These are phyloP conservation scores for Colletotrichum ledebouriae DNA, from an alignment of 2,329 filamentous ascomycete genomes.

Conservation along the genomic window DNA sequence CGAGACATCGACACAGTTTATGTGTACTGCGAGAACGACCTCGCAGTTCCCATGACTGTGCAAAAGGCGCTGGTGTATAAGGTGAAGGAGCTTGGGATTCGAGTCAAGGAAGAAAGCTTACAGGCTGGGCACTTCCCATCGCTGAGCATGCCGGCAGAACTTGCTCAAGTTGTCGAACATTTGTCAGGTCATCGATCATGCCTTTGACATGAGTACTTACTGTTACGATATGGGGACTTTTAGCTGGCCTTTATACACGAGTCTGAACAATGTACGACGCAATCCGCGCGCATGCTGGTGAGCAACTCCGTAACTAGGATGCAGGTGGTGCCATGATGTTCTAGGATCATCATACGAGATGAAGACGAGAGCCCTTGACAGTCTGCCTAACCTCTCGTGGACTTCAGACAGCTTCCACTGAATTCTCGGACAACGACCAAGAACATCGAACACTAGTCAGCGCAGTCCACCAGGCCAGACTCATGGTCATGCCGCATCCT, in stretches of 20 bases:
- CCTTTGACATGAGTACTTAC: too few relatives aligned
- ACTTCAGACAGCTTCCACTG: too few relatives aligned
- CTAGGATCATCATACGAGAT: slow-evolving; percentile 14
- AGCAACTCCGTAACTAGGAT: not conserved
- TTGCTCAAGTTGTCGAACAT: not conserved
- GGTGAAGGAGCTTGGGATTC: slow-evolving; percentile 12
- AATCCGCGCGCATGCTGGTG: not conserved
- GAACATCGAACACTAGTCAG: too few relatives aligned
- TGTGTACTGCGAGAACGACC: slow-evolving; percentile 6
- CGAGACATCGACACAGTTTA: not conserved
- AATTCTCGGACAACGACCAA: too few relatives aligned
- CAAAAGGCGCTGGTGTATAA: not conserved
- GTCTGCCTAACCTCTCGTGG: too few relatives aligned
- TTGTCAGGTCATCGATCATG: too few relatives aligned
- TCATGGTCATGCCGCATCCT: slow-evolving; percentile 3
- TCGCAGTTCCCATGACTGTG: not conserved
- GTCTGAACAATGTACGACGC: not conserved
- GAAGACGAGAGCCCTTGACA: not conserved
- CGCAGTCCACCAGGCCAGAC: not conserved
- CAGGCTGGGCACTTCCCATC: slow-evolving; percentile 6
- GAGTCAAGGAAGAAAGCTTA: slow-evolving; percentile 6
- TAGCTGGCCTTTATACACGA: too few relatives aligned
- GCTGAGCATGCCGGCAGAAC: not conserved
- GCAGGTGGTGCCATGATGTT: not conserved
- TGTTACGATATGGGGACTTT: too few relatives aligned